Base-by-base conservation (phyloP, 805 yeast genomes). In the Sugiyamaella boreocaroliniensis region DNA sequence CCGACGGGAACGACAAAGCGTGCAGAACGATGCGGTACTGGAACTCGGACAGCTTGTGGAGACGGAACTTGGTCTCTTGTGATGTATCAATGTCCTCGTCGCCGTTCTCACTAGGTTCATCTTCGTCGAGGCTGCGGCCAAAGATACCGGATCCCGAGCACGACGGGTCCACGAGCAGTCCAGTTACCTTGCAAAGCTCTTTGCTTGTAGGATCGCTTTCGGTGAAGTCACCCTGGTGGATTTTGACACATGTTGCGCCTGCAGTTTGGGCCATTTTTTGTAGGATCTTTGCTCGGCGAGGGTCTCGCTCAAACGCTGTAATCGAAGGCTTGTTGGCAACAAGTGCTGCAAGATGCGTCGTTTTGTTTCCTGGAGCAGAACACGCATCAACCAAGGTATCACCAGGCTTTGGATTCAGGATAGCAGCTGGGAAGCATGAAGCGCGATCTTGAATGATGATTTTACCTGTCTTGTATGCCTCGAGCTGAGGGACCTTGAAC, bases 361-460 rank as follows among this genome's bases (percentile, higher is more conserved):
- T 93, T 67, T 93, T 95, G 68, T 93, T 93, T 4, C 99, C 99
- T 4, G 99, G 99, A 0, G 99, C 99, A 2, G 98, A 90, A 71
- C 97, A 90, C 1, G 97, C 85, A 70, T 93, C 99, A 45, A 93
- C 86, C 10, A 89, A 81, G 20, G 74, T 68, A 54, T 78, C 83
- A 45, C 83, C 85, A 3, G 79, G 73, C 0, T 65, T 51, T 0
- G 92, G 87, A 56, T 79, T 74, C 47, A 93, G 69, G 26, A 93
- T 89, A 55, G 80, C 81, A 0, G 95, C 97, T 0, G 99, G 99
- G 64, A 93, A 89, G 67, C 99, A 93, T 1, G 97, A 89, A 0
- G 98, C 97, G 49, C 99, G 74, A 65, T 93, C 99, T 69, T 93
- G 99, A 55, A 93, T 87, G 51, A 93, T 90, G 14, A 92, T 72